Conservation (phyloP, 1,284 basidiomycete genomes). For the Ustilago hordei region DNA sequence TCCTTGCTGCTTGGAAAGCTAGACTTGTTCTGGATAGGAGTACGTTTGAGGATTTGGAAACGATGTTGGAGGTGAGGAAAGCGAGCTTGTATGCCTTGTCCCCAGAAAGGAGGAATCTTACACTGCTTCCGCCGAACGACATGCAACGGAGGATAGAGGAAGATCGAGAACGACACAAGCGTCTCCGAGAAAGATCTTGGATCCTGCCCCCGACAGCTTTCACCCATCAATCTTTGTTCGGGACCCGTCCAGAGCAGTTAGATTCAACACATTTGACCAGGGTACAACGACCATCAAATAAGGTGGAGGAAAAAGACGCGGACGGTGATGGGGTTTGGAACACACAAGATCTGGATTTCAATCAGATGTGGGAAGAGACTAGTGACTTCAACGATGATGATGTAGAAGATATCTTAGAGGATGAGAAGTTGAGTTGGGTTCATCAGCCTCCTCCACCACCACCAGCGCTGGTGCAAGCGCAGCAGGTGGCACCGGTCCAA, state of each 20-base stretch:
- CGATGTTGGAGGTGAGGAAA: slow-evolving; percentile 21
- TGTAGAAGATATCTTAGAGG: slow-evolving; percentile 25
- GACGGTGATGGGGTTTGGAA: slow-evolving; percentile 36
- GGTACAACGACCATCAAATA: slow-evolving; percentile 1
- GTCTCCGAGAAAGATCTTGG: slow-evolving; percentile 87
- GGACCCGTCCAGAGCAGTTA: slow-evolving; percentile 33
- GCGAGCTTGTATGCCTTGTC: slow-evolving; percentile 29
- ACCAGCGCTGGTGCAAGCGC: slow-evolving; percentile 5
- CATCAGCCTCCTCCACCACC: slow-evolving; percentile 17
- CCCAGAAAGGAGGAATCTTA: slow-evolving; percentile 26
- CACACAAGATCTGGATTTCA: slow-evolving; percentile 47
- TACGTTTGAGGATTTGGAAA: slow-evolving; percentile 18
- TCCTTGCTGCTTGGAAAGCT: slow-evolving; percentile 31
- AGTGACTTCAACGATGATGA: slow-evolving; percentile 53
- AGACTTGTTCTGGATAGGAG: slow-evolving; percentile 17
- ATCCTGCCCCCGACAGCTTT: slow-evolving; percentile 78
- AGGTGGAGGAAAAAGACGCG: slow-evolving; percentile 9
- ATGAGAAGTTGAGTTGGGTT: slow-evolving; percentile 20
- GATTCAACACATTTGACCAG: slow-evolving; percentile 31
- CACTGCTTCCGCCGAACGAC: slow-evolving; percentile 75
- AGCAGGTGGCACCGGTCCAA: background rate
- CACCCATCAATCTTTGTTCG: slow-evolving; percentile 32
- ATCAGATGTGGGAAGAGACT: slow-evolving; percentile 49
- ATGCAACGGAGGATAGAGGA: slow-evolving; percentile 91
- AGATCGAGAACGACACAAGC: slow-evolving; percentile 92